Base-by-base conservation (phyloP, 2,329 filamentous ascomycete genomes). In the Apiospora arundinis region DNA sequence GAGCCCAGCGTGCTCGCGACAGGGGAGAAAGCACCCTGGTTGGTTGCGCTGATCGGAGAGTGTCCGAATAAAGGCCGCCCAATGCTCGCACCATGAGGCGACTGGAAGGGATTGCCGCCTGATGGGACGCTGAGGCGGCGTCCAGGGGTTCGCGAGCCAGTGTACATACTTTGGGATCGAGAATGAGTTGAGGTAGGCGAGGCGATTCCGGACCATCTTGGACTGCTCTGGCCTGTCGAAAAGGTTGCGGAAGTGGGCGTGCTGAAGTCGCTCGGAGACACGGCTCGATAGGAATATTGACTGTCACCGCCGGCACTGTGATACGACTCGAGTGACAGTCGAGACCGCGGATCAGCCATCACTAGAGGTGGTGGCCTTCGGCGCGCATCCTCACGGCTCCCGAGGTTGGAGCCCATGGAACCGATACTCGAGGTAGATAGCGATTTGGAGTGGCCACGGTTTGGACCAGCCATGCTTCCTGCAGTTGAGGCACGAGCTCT, bases 161-260 rank as follows among this genome's bases (percentile, higher is more conserved):
- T 80, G 74, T 94, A 95, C 85, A 95, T 92, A 76, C 91, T 93
- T 25, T 92, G 89, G 0, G 91, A 89, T 60, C 93, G 89, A 11
- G 92, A 90, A 74, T 93, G 88, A 1, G 89, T 86, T 0, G 92
- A 90, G 8, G 89, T 88, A 0, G 95, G 94, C n/a, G 95, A 97
- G 18, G 89, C 87, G 70, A 94, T 84, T 0, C 84, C 85, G 1
- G 91, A 89, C 86, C 92, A 96, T 69, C 91, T 90, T 5, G 95
- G 94, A 79, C 94, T 97, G 73, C 89, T 92, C 69, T 91, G 91
- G 0, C 90, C 92, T 1, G 90, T 91, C 0, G 94, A 94, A 76
- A 94, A 97, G 0, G 93, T 93, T 14, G 93, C 91, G 0, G 95
- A 95, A 0, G 93, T 95, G 2, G 95, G 94, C 3, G 95, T 97